Conservation (phyloP, 2,329 filamentous ascomycete species). For the Celoporthe dispersa region DNA sequence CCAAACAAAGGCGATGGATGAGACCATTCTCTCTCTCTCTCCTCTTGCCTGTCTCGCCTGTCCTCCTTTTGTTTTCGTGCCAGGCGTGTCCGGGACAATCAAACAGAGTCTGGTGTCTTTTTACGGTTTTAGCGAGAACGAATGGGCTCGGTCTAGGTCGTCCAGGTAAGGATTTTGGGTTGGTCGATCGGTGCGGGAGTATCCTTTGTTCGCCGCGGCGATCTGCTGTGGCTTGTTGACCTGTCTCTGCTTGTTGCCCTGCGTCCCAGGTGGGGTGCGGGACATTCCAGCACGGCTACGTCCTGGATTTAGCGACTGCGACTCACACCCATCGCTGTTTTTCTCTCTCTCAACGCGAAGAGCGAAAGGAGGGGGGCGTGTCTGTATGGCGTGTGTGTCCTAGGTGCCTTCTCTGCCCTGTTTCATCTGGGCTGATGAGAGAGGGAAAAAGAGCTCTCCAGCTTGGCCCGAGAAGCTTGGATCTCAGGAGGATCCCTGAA, state of each 20-base stretch:
- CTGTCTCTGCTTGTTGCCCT: not conserved
- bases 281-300: not conserved
- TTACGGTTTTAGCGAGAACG: slow-evolving; percentile 12
- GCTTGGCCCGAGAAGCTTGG: not conserved
- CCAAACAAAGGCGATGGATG: not conserved
- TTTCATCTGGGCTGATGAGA: not conserved
- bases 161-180: not conserved
- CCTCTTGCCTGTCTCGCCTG: not conserved
- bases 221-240: not conserved
- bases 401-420: not conserved
- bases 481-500: not conserved
- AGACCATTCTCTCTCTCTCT: not conserved
- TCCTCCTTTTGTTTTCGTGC: not conserved
- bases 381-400: not conserved
- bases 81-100: not conserved
- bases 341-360: no score
- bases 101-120: not conserved
- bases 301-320: not conserved
- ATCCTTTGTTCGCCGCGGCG: not conserved
- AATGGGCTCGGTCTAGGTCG: slow-evolving; percentile 1
- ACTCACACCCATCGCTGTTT: no score
- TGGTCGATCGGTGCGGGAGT: slow-evolving; percentile 11
- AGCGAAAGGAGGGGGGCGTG: not conserved
- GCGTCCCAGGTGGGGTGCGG: no score
- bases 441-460: not conserved